A percentile compares a stretch with the other conserved stretches of the same genome.
phyloP scores from a whole-genome alignment of 306 rosid species.

The Cucurbita argyrosperma region DNA sequence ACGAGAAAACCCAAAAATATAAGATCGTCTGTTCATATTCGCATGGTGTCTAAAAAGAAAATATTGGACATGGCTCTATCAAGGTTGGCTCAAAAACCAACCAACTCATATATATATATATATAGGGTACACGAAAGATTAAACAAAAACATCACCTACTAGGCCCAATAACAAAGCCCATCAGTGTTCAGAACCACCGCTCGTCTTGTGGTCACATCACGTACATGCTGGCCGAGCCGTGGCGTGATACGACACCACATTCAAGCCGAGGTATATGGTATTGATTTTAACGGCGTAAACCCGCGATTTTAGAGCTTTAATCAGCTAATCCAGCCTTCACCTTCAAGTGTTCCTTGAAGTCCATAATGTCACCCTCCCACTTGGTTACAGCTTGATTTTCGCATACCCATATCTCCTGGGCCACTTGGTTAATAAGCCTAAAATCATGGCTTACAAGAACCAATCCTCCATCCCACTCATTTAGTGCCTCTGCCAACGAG shows the following conservation, averaged over 20 bases:
- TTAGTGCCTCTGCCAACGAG: slow-evolving; percentile 86
- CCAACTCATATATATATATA: neutral
- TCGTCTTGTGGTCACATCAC: slow-evolving; percentile 2
- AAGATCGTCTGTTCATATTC: neutral
- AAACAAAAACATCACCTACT: neutral
- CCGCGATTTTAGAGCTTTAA: slow-evolving; percentile 9
- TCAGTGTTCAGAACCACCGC: slow-evolving; percentile 7
- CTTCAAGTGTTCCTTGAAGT: slow-evolving; percentile 71
- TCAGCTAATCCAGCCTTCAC: slow-evolving; percentile 62
- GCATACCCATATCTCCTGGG: slow-evolving; percentile 93
- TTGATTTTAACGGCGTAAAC: neutral
- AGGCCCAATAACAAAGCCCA: slow-evolving; percentile 18
- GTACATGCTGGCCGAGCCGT: slow-evolving; percentile 4
- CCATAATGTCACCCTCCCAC: slow-evolving; percentile 96
- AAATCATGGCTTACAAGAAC: slow-evolving; percentile 97
- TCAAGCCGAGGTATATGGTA: slow-evolving; percentile 3
- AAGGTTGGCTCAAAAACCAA: neutral
- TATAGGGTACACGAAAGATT: neutral
- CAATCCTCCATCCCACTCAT: slow-evolving; percentile 98
- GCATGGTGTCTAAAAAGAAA: neutral
- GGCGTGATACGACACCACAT: neutral
- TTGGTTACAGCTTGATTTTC: slow-evolving; percentile 71
- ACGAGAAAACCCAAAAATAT: neutral
- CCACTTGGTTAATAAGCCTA: slow-evolving; percentile 97
- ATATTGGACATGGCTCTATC: neutral